Percentiles rank a stretch among this genome's conserved stretches.
Evolutionary conservation across 805 yeast genomes (phyloP).

Genomic region (baker's yeast (Saccharomyces cerevisiae)): DNA sequence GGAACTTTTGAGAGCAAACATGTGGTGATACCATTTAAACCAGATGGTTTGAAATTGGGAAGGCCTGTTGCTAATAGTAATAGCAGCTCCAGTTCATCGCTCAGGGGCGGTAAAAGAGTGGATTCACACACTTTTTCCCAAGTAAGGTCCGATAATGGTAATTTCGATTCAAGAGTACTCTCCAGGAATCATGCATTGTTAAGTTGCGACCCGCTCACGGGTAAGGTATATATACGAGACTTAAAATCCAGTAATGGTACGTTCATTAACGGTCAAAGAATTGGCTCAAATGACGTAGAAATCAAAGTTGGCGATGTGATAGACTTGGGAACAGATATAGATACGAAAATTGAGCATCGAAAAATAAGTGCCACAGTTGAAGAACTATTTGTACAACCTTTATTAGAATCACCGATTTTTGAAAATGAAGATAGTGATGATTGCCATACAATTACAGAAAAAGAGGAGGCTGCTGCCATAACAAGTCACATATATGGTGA

Average conservation of each 20-base stretch:
- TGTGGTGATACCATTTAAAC: slow-evolving; percentile 63
- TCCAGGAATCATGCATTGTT: slow-evolving; percentile 87
- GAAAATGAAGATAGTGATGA: not conserved
- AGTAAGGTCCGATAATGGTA: slow-evolving; percentile 65
- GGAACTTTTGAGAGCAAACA: slow-evolving; percentile 71
- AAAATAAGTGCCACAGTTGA: slow-evolving; percentile 78
- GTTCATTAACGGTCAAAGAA: slow-evolving; percentile 64
- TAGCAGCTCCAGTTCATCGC: not conserved
- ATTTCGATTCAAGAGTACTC: slow-evolving; percentile 84
- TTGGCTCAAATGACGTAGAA: slow-evolving; percentile 46
- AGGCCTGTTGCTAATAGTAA: slow-evolving; percentile 52
- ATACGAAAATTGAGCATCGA: slow-evolving; percentile 54
- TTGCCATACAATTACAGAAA: not conserved
- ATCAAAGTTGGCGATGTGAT: slow-evolving; percentile 63
- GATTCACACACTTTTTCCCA: slow-evolving; percentile 20
- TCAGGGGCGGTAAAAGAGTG: slow-evolving; percentile 18
- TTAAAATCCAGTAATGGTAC: slow-evolving; percentile 88
- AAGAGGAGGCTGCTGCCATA: slow-evolving; percentile 1
- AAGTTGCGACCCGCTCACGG: slow-evolving; percentile 52
- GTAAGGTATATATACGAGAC: slow-evolving; percentile 66
- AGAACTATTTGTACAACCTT: slow-evolving; percentile 43
- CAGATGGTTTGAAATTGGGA: slow-evolving; percentile 75
- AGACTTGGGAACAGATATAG: slow-evolving; percentile 80
- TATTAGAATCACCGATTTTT: slow-evolving; percentile 16
- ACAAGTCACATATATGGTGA: slow-evolving; percentile 41